Base-by-base conservation (phyloP, 169 alveolate genomes). In the Eimeria acervulina region DNA sequence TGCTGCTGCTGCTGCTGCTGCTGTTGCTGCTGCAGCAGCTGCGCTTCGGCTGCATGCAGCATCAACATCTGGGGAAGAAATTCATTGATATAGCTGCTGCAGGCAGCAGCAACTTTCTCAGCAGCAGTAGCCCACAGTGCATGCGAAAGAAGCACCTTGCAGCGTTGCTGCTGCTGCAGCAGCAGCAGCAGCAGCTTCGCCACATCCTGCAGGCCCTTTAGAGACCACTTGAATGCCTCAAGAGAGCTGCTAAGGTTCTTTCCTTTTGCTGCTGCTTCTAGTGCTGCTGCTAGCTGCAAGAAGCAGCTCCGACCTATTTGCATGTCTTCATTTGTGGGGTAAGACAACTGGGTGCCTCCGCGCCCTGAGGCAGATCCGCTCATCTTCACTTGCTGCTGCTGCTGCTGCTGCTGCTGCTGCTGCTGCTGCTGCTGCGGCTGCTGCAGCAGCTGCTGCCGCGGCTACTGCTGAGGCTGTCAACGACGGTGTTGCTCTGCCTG, bases 141-240 rank as follows among this genome's bases (percentile, higher is more conserved):
- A 23, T 76, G 87, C 61, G 55, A 15, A 3, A 76, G 87, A 15
- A 76, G 87, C n/a, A 38, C 52, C 61, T 40, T 76, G 59, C 87
- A 76, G 26, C 87, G 55, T 76, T 76, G 87, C 52, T 76, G 87
- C 59, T 76, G 87, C 87, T 76, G 87, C 87, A 76, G 51, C 87
- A 76, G 87, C 61, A 76, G 33, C 61, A 76, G 87, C 38, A 76
- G 52, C 59, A 76, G 38, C 8, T 42, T 13, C 4, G 55, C 87
- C 7, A 76, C 87, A 38, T 76, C 87, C 19, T 76, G 55, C 36
- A 76, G 59, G 33, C 87, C 87, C 59, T 12, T 76, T 19, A 76
- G 31, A 3, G 87, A 76, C 87, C 87, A 76, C 61, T 23, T 76
- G 26, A 76, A 23, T 23, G 61, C 87, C 31, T 76, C 87, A 8